These are phyloP conservation scores for Epichloe glyceriae DNA, from an alignment of 2,329 filamentous ascomycete genomes.

Conservation along the genomic window DNA sequence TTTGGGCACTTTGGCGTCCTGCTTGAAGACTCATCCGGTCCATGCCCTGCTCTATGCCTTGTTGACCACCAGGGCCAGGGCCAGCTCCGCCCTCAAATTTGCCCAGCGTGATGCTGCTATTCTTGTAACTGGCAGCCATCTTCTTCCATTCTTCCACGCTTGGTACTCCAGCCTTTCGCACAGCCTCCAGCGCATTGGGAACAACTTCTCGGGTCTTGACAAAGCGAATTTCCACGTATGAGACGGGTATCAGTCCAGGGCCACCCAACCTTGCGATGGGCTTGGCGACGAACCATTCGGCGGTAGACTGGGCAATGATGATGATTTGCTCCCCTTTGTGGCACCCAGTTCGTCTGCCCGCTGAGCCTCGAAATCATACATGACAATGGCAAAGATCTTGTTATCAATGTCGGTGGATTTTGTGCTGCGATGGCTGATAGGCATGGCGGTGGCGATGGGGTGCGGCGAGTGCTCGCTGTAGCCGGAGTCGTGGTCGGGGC, in stretches of 20 bases:
- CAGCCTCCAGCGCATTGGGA: slow-evolving; percentile 68
- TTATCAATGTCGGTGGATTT: slow-evolving; percentile 49
- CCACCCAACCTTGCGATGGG: slow-evolving; percentile 96
- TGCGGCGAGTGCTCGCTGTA: slow-evolving; percentile 39
- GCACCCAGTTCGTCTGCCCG: slow-evolving; percentile 92
- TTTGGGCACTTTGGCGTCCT: slow-evolving; percentile 10
- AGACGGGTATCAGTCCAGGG: slow-evolving; percentile 88
- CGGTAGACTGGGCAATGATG: slow-evolving; percentile 95
- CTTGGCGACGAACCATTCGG: slow-evolving; percentile 98
- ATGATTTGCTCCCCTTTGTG: slow-evolving; percentile 91
- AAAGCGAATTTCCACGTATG: slow-evolving; percentile 91
- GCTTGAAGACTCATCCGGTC: slow-evolving; percentile 63
- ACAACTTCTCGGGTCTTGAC: slow-evolving; percentile 81
- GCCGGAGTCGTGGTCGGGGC: slow-evolving; percentile 77
- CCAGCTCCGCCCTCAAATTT: slow-evolving; percentile 58
- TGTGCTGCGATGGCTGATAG: slow-evolving; percentile 30
- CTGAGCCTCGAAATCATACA: slow-evolving; percentile 94
- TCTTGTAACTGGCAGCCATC: slow-evolving; percentile 98
- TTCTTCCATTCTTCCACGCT: slow-evolving; percentile 99
- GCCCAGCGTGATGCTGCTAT: slow-evolving; percentile 91
- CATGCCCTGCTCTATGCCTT: slow-evolving; percentile 51
- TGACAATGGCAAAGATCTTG: slow-evolving; percentile 93
- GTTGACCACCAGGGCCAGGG: slow-evolving; percentile 26
- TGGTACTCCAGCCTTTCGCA: slow-evolving; percentile 78
- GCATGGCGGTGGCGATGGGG: slow-evolving; percentile 8